Conservation (phyloP, 805 yeast genomes). For the Vanderwaltozyma yarrowii region DNA sequence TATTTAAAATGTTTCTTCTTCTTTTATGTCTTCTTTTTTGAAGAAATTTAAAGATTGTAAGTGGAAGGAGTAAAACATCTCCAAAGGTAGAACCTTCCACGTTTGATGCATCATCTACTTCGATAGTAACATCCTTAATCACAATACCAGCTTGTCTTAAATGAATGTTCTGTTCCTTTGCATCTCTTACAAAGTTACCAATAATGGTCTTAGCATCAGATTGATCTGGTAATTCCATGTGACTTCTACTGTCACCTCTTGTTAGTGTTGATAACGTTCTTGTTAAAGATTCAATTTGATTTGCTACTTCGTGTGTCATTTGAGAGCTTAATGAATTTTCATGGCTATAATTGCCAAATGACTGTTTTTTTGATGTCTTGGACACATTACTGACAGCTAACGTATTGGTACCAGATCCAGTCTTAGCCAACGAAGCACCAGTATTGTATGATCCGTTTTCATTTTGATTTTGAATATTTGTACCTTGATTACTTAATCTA, state of each 20-base stretch:
- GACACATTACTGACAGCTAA: neutral
- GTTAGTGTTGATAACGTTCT: neutral
- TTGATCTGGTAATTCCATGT: neutral
- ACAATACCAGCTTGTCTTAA: conserved; percentile 33
- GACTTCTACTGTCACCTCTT: neutral
- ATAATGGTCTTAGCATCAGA: conserved; percentile 14
- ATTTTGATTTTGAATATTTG: too few species aligned
- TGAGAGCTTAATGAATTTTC: neutral
- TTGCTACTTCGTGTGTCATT: neutral
- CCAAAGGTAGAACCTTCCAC: conserved; percentile 27
- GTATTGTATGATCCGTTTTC: too few species aligned
- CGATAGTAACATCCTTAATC: conserved; percentile 24
- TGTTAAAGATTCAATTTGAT: neutral
- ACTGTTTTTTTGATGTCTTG: neutral
- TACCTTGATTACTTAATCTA: too few species aligned
- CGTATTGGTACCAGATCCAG: too few species aligned
- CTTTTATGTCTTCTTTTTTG: conserved; percentile 18
- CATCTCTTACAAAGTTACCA: conserved; percentile 27
- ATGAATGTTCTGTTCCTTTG: conserved; percentile 34
- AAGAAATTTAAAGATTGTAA: conserved; percentile 12
- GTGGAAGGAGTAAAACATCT: conserved; percentile 22
- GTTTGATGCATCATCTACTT: conserved; percentile 29
- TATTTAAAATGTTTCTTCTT: conserved; percentile 27
- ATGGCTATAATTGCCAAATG: neutral
- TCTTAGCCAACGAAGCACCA: too few species aligned